Conservation (phyloP, 1,139 yeast species). For the Magnusiomyces suaveolens region DNA sequence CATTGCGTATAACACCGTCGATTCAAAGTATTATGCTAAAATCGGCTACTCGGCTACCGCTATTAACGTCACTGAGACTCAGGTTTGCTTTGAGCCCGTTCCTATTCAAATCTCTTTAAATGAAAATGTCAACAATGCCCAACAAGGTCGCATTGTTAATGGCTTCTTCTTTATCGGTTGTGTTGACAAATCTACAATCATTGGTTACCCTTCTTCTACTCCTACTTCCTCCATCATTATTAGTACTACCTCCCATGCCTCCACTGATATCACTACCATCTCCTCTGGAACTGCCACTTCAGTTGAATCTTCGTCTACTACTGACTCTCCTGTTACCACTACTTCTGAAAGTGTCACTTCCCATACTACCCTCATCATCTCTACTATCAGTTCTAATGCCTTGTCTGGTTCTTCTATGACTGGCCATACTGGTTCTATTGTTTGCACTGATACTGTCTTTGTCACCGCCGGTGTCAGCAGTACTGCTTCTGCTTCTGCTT, state of each 20-base stretch:
- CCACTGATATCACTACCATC: no score
- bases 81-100: constrained; percentile 13
- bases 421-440: no score
- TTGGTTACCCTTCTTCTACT: not conserved
- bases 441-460: no score
- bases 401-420: no score
- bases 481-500: no score
- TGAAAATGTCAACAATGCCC: constrained; percentile 3
- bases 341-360: constrained; percentile 1
- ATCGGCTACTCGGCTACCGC: constrained; percentile 14
- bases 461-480: no score
- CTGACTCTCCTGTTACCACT: not conserved
- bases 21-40: constrained; percentile 13
- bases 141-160: constrained; percentile 10
- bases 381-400: no score
- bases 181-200: constrained; percentile 10
- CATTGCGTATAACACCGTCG: constrained; percentile 13
- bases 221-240: no score
- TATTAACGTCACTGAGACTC: constrained; percentile 1
- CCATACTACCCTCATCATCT: not conserved
- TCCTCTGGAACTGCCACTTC: no score
- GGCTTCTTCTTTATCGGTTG: constrained; percentile 15
- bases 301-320: no score
- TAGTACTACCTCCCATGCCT: no score
- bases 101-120: constrained; percentile 13